Conservation (phyloP, 257 asterid species). For the Penstemon newberryi region DNA sequence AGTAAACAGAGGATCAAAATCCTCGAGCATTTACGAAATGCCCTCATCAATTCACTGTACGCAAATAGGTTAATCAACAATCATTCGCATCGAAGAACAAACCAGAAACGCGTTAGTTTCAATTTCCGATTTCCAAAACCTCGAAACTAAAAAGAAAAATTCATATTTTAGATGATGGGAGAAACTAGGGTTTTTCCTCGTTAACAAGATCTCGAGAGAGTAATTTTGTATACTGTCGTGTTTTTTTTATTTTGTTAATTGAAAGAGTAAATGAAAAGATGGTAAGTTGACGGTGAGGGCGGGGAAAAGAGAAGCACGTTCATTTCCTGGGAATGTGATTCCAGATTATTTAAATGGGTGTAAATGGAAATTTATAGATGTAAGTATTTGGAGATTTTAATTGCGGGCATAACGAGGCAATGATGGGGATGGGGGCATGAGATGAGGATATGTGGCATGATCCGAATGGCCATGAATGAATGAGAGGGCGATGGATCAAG, state of each 20-base stretch:
- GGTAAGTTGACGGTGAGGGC: constrained; percentile 39
- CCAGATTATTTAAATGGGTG: constrained; percentile 1
- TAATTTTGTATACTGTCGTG: constrained; percentile 16
- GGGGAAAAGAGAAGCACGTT: constrained; percentile 47
- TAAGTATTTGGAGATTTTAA: constrained; percentile 30
- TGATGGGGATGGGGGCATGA: constrained; percentile 29
- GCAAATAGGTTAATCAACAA: constrained; percentile 28
- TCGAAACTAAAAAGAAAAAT: constrained; percentile 21
- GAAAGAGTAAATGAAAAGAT: neutral
- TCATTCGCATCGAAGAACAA: constrained; percentile 39
- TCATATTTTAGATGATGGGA: constrained; percentile 13
- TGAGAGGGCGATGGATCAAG: neutral
- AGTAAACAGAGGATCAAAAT: constrained; percentile 85
- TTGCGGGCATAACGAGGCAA: constrained; percentile 37
- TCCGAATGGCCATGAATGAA: neutral
- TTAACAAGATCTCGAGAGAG: constrained; percentile 37
- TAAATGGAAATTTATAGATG: neutral
- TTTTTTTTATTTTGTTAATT: constrained; percentile 7
- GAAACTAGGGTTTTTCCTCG: constrained; percentile 41
- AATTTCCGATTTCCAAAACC: constrained; percentile 28
- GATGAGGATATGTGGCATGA: neutral
- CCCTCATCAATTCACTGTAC: constrained; percentile 57
- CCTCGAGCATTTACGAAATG: constrained; percentile 69
- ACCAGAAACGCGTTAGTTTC: neutral
- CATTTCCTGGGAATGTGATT: constrained; percentile 22